Evolutionary conservation across 1,284 basidiomycete genomes (phyloP).

Genomic region (Schizopora paradoxa): DNA sequence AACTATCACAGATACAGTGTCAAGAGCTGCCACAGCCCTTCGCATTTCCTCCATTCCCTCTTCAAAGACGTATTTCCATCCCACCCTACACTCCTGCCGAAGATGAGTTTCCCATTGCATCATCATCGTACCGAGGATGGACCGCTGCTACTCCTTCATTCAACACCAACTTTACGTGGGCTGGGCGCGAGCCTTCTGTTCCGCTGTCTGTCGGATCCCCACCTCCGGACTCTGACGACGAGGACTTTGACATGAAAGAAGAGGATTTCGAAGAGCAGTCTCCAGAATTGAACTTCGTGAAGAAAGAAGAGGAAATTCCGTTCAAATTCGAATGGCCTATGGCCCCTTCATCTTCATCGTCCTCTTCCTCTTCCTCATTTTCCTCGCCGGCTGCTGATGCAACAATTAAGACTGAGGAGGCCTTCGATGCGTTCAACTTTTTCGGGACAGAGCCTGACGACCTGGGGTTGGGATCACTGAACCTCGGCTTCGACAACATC

Average conservation of each 20-base stretch:
- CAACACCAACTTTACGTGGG: constrained; percentile 1
- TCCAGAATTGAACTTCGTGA: constrained; percentile 27
- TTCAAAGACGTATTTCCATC: constrained; percentile 42
- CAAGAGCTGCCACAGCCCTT: too few relatives aligned
- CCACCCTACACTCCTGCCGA: constrained; percentile 45
- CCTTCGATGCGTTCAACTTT: too few relatives aligned
- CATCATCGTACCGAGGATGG: constrained; percentile 21
- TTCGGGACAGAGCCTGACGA: too few relatives aligned
- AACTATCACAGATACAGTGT: too few relatives aligned
- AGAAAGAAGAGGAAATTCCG: constrained; percentile 9
- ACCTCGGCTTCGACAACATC: constrained; percentile 22
- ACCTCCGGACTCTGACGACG: constrained; percentile 61
- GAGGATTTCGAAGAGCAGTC: constrained; percentile 15
- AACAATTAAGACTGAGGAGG: too few relatives aligned
- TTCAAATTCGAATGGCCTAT: constrained; percentile 11
- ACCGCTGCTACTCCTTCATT: constrained; percentile 9
- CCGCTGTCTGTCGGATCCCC: constrained; percentile 52
- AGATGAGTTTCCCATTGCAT: constrained; percentile 30
- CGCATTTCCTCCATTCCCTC: constrained; percentile 35
- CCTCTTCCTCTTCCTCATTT: constrained; percentile 38
- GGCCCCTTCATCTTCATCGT: constrained; percentile 8
- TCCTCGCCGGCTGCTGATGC: constrained; percentile 38
- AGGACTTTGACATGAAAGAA: constrained; percentile 31
- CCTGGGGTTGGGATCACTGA: too few relatives aligned
- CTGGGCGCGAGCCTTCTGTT: constrained; percentile 21